Base-by-base conservation (phyloP, 768 basidiomycete genomes). In the Mycena epipterygia region DNA sequence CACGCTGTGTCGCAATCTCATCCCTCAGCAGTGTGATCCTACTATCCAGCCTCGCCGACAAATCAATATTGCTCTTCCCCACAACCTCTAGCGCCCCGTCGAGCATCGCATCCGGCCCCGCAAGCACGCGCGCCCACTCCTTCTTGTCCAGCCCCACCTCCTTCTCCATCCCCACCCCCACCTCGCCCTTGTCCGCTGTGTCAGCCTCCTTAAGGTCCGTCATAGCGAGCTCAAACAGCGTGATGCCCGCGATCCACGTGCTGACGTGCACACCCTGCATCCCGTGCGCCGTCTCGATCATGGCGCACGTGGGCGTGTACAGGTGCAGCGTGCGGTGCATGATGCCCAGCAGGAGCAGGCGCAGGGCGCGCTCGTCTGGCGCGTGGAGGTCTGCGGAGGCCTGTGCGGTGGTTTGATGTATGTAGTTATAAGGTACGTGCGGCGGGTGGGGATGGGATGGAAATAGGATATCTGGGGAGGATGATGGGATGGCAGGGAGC, bases 201-300 rank as follows among this genome's bases (percentile, higher is more conserved):
- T 88, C 86, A 7, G 83, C 82, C 70, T 91, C 89, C 78, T 88
- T 89, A 75, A 95, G 80, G 67, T 91, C 90, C n/a, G 91, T 75
- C 39, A 93, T 91, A 0, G 92, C 90, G 16, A 90, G 79, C 78
- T 95, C 93, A 65, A 93, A 93, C 76, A 86, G 81, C 17, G 91
- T 86, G 3, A 93, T 84, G 4, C 91, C 89, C 1, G 83, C 84
- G 6, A 93, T 87, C 93, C 93, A 95, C 0, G 87, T 90, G 71
- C 86, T 90, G 35, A 86, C 82, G n/a, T 84, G 81, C 39, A 87
- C 77, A 29, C 78, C 61, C 32, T 87, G 84, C 14, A 83, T 80
- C 9, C 76, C 79, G 63, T 84, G 76, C 0, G 91, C 89, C 32
- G 91, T 89, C 21, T 77, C 75, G 30, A 94, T 80, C 71, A 89